These are phyloP conservation scores for Aulographum hederae DNA, from an alignment of 2,329 filamentous ascomycete genomes.

Conservation along the genomic window DNA sequence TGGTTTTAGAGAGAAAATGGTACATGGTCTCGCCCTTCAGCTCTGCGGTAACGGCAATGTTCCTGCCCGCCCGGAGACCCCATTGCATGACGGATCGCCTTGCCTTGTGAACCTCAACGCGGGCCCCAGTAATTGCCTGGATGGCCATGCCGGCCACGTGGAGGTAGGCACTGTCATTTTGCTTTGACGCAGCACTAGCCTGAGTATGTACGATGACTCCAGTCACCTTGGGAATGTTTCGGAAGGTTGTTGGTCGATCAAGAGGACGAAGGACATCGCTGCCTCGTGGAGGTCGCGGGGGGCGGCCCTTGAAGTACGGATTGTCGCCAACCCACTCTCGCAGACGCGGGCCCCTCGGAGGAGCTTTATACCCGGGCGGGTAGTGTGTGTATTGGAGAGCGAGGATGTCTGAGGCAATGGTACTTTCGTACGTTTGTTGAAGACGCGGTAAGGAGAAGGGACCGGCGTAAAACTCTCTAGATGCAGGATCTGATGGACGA, in stretches of 20 bases:
- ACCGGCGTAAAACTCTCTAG: conserved; percentile 74
- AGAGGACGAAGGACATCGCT: conserved; percentile 52
- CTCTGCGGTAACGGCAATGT: conserved; percentile 58
- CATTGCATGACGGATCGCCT: conserved; percentile 58
- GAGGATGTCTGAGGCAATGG: conserved; percentile 73
- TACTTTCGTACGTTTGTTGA: conserved; percentile 77
- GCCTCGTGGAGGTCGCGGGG: conserved; percentile 68
- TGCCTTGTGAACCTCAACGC: conserved; percentile 50
- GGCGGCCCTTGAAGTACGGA: conserved; percentile 86
- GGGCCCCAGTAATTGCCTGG: conserved; percentile 68
- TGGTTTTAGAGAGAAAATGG: conserved; percentile 76
- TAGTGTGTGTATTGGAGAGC: conserved; percentile 75
- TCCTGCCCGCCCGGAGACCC: conserved; percentile 51
- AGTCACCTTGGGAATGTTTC: conserved; percentile 67
- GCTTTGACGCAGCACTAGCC: conserved; percentile 45
- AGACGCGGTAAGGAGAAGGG: conserved; percentile 79
- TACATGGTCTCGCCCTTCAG: conserved; percentile 66
- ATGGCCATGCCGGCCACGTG: conserved; percentile 70
- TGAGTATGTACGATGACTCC: conserved; percentile 67
- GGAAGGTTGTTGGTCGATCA: conserved; percentile 51
- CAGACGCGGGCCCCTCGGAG: conserved; percentile 44
- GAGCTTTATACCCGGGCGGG: conserved; percentile 53
- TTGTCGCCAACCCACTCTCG: conserved; percentile 78
- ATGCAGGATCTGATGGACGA: conserved; percentile 68
- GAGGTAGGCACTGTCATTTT: conserved; percentile 53